Evolutionary conservation across 345 rosid species (phyloP), one percentile per base, ranked within the genome.

Genomic region (Nephelium lappaceum): DNA sequence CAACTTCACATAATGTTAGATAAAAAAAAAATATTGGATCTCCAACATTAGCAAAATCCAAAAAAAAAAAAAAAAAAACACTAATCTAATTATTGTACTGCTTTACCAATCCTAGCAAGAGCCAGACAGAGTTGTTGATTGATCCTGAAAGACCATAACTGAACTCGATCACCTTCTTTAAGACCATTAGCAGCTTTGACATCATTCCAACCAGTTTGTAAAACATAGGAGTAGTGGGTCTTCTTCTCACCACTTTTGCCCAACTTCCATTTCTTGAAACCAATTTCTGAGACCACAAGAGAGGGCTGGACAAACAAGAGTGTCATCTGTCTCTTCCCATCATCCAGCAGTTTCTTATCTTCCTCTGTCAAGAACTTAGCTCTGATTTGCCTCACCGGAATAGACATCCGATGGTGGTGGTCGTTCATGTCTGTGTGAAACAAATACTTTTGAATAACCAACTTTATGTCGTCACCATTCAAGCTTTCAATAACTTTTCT

Each of bases 121-220:
- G 77, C 77, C 2, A 73, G 14, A 42, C 68, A 42, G 42, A 74
- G 77, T 1, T 51, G 18, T 43, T 10, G 21, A 41, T 67, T 9
- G 11, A 2, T 42, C 69, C 77, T 61, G 24, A 74, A 61, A 15
- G 69, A 74, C 77, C 69, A 74, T 4, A 74, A n/a, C 45, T 74
- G 77, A 23, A 61, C 24, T 41, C 15, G 12, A 62, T 74, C 77
- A 16, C 58, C 68, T 1, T 0, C n/a, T 25, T 25, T 3, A 25
- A 74, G 41, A 14, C 25, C 0, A 62, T 61, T 61, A 8, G 3
- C 12, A 15, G 11, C 3, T 9, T 12, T 58, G 16, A 74, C 77
- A 11, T 62, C 14, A 11, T 74, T 42, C 58, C 77, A 74, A 8
- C 11, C 38, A 2, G 0, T 42, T 25, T 21, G 42, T 36, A 74